Evolutionary conservation across 129 eudicot genomes (phyloP).

Genomic region (Flaveria brownii): DNA sequence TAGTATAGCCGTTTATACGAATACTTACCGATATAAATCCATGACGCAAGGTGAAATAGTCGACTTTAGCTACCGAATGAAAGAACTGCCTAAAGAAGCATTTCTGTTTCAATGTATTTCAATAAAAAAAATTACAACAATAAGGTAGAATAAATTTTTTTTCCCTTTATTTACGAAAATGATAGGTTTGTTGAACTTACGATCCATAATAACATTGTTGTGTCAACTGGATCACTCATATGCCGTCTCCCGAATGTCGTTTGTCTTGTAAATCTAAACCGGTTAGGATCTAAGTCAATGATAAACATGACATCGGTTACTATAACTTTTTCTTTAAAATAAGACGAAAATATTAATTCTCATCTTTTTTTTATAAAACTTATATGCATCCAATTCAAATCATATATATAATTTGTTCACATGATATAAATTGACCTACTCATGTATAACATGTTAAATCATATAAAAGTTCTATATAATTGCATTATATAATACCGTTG

Average conservation of each 20-base stretch:
- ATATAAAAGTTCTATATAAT: neutral
- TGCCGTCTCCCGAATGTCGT: slow-evolving; percentile 53
- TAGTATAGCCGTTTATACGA: neutral
- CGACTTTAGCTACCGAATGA: slow-evolving; percentile 58
- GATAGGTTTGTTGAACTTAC: slow-evolving; percentile 27
- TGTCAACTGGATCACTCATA: slow-evolving; percentile 28
- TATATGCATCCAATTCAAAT: neutral
- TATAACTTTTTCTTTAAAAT: neutral
- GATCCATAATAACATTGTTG: slow-evolving; percentile 38
- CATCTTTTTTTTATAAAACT: neutral
- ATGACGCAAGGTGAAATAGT: slow-evolving; percentile 57
- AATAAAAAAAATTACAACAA: neutral
- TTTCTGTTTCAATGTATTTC: slow-evolving; percentile 34
- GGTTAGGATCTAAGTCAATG: slow-evolving; percentile 38
- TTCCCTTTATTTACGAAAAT: neutral
- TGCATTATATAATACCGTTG: slow-evolving; percentile 39
- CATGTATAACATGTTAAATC: neutral
- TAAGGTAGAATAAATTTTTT: neutral
- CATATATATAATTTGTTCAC: neutral
- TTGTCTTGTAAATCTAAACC: slow-evolving; percentile 51
- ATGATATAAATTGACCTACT: too few species aligned
- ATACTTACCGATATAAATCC: slow-evolving; percentile 52
- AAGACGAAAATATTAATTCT: neutral
- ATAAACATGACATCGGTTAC: neutral
- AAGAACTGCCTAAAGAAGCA: slow-evolving; percentile 61